Percentiles rank a stretch among this genome's conserved stretches.
These are phyloP conservation scores for Melaleuca quinquenervia DNA, from an alignment of 345 rosid genomes.

Conservation along the genomic window DNA sequence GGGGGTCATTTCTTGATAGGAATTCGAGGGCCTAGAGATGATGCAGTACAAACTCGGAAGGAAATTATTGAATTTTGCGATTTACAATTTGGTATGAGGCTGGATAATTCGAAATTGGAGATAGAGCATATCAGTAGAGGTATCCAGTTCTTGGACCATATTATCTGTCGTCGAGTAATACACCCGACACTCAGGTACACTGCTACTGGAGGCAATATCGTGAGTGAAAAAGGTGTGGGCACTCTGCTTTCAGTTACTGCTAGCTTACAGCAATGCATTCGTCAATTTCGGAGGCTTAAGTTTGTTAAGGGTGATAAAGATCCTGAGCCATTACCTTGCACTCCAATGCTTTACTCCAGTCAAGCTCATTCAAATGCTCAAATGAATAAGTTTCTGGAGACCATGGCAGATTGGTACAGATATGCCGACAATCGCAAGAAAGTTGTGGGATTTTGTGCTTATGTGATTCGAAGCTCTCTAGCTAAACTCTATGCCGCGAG, in stretches of 20 bases:
- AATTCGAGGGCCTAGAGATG: constrained; percentile 88
- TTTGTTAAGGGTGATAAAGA: constrained; percentile 92
- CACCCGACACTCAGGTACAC: constrained; percentile 84
- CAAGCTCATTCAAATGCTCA: constrained; percentile 95
- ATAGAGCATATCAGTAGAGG: constrained; percentile 84
- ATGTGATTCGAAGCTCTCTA: constrained; percentile 84
- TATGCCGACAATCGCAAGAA: constrained; percentile 93
- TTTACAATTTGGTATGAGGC: constrained; percentile 36
- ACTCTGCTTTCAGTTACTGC: constrained; percentile 93
- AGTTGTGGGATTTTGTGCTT: constrained; percentile 92
- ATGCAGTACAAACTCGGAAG: constrained; percentile 50
- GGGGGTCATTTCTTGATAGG: constrained; percentile 92
- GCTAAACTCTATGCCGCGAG: constrained; percentile 96
- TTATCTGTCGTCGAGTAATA: constrained; percentile 67
- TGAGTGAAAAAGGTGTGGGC: constrained; percentile 83
- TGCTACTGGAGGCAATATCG: constrained; percentile 68
- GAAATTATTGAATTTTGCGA: constrained; percentile 73
- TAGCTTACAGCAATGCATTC: constrained; percentile 77
- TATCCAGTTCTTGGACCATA: constrained; percentile 87
- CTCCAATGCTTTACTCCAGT: constrained; percentile 89
- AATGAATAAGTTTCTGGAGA: constrained; percentile 96
- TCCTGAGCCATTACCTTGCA: constrained; percentile 94
- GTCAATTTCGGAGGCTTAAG: constrained; percentile 60
- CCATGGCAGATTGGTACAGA: constrained; percentile 96
- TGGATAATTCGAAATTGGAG: constrained; percentile 71